A percentile compares a stretch with the other conserved stretches of the same genome.
Conservation (phyloP, 768 basidiomycete species). For the Trametes cingulata region DNA sequence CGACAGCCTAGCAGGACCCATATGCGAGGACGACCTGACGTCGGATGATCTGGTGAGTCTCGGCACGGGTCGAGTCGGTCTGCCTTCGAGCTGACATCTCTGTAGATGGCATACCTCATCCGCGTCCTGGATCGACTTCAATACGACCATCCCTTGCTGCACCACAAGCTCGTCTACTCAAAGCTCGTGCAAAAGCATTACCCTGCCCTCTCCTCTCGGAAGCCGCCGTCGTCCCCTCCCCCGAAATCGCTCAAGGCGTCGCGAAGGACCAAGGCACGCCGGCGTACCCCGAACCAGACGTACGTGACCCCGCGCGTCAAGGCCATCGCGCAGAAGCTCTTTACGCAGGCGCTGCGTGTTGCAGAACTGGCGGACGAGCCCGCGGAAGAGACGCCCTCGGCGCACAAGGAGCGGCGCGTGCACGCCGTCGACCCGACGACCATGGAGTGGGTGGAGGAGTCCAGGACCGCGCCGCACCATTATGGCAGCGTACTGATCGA, state of each 20-base stretch:
- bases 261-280: conserved; percentile 37
- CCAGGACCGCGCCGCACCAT: conserved; percentile 30
- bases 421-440: conserved; percentile 31
- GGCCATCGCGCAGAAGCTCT: conserved; percentile 12
- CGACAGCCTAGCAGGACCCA: background rate
- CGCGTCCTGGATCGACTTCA: background rate
- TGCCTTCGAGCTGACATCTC: background rate
- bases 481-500: conserved; percentile 57
- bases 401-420: background rate
- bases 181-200: background rate
- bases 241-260: background rate
- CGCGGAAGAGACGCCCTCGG: background rate
- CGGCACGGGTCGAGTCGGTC: background rate
- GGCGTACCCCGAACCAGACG: conserved; percentile 37
- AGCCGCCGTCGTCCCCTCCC: background rate
- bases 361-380: background rate
- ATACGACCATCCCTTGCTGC: background rate
- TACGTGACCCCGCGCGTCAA: conserved; percentile 25
- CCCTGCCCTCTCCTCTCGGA: background rate
- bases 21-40: background rate
- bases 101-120: background rate
- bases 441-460: conserved; percentile 37
- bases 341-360: conserved; percentile 3
- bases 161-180: background rate
- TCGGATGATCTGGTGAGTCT: background rate